Evolutionary conservation across 139 green algal genomes (phyloP), one percentile per base, ranked within the genome.

Genomic region (Coccomyxa sp.): DNA sequence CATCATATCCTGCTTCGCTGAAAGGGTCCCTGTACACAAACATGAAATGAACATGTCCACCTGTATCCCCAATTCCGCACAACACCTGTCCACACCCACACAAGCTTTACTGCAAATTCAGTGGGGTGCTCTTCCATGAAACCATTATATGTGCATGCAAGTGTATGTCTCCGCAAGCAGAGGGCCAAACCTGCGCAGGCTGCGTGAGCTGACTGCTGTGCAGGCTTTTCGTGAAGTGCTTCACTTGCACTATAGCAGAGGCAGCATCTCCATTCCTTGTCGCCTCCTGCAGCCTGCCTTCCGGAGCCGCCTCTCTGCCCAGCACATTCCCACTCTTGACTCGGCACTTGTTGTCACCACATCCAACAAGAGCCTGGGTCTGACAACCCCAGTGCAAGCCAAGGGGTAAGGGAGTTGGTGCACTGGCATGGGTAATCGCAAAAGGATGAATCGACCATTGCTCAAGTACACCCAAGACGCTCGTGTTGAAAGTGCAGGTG

Each of bases 171-270:
- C 38, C 7, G 38, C 38, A 51, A 7, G 38, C 38, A 51, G 7
- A 51, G 38, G 38, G 38, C 38, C 38, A 51, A 51, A 38, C 71
- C 81, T 94, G 90, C 11, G 85, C 58, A 27, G 91, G 92, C 74
- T 83, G 67, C 18, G 91, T 93, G 4, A 95, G 83, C 51, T 83
- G 77, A 60, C 76, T 91, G 82, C 88, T 88, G 13, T 88, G 81
- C 45, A 96, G 82, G 21, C 90, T 87, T 28, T 88, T 86, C 0
- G 82, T 74, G 45, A 96, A 79, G 79, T 96, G 93, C 87, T 94
- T 93, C 18, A 93, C 77, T 51, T 90, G 87, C 23, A 95, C 38
- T 58, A 82, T 67, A 82, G 90, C 90, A 23, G 68, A 79, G 1
- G 58, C 66, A 0, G 86, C 87, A 12, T 89, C 85, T 0, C 88